Evolutionary conservation across 2,329 filamentous ascomycete genomes (phyloP).

Genomic region (Arthrobotrys pseudoclavata): DNA sequence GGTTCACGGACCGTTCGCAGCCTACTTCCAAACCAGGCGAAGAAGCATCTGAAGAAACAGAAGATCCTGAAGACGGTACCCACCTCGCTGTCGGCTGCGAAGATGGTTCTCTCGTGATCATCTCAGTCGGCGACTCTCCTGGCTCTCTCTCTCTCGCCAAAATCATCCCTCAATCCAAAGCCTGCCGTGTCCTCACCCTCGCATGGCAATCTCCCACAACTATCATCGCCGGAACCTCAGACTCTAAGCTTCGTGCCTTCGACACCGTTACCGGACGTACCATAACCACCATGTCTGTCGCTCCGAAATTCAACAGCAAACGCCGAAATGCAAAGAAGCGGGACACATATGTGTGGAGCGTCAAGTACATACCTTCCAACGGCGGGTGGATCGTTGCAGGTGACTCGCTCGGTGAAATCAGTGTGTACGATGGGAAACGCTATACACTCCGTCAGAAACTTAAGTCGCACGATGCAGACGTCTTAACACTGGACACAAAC

Average conservation of each 20-base stretch:
- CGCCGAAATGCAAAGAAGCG: slow-evolving; percentile 67
- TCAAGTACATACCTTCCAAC: slow-evolving; percentile 79
- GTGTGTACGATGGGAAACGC: slow-evolving; percentile 93
- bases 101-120: slow-evolving; percentile 87
- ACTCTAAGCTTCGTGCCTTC: slow-evolving; percentile 92
- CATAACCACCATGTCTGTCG: slow-evolving; percentile 85
- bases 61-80: slow-evolving; percentile 63
- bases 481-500: slow-evolving; percentile 86
- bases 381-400: slow-evolving; percentile 84
- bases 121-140: slow-evolving; percentile 82
- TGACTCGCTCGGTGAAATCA: slow-evolving; percentile 92
- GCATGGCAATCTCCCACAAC: slow-evolving; percentile 87
- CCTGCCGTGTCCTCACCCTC: slow-evolving; percentile 79
- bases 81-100: slow-evolving; percentile 86
- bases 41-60: slow-evolving; percentile 65
- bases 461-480: slow-evolving; percentile 88
- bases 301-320: slow-evolving; percentile 77
- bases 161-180: slow-evolving; percentile 56
- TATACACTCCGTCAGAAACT: slow-evolving; percentile 89
- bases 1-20: slow-evolving; percentile 66
- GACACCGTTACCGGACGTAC: slow-evolving; percentile 83
- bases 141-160: slow-evolving; percentile 42
- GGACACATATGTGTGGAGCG: slow-evolving; percentile 91
- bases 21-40: slow-evolving; percentile 63
- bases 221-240: slow-evolving; percentile 92